Conservation (phyloP, 805 yeast genomes). For the Sugiyamaella boreocaroliniensis region DNA sequence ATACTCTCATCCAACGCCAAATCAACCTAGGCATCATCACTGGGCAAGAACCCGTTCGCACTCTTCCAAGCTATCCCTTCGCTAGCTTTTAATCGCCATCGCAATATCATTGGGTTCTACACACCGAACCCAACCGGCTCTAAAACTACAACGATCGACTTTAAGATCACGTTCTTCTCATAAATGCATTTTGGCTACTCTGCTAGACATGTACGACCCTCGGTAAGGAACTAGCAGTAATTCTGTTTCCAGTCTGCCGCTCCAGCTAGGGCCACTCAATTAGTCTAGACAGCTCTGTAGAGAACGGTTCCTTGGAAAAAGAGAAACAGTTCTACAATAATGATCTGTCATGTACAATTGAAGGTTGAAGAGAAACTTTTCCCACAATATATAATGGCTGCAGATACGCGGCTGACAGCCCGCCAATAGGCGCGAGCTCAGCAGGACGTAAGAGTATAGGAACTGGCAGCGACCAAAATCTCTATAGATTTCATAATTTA, state of each 20-base stretch:
- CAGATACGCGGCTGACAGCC: neutral
- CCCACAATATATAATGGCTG: neutral
- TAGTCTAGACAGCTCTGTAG: slow-evolving; percentile 22
- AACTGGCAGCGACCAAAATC: neutral
- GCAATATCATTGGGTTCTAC: too few species aligned
- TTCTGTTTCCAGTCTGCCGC: slow-evolving; percentile 24
- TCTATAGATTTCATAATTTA: neutral
- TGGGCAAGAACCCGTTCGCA: slow-evolving; percentile 11
- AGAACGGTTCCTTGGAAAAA: slow-evolving; percentile 11
- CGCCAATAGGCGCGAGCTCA: neutral
- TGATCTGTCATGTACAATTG: slow-evolving; percentile 19
- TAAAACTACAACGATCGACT: neutral
- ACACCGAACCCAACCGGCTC: too few species aligned
- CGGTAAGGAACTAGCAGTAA: slow-evolving; percentile 35
- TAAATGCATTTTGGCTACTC: neutral
- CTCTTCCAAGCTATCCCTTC: slow-evolving; percentile 40
- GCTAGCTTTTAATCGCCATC: slow-evolving; percentile 30
- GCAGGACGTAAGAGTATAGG: neutral
- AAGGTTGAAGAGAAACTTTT: slow-evolving; percentile 6
- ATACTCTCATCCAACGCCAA: slow-evolving; percentile 52
- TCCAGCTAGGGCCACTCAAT: slow-evolving; percentile 32
- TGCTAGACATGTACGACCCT: slow-evolving; percentile 26
- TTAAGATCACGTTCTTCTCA: neutral
- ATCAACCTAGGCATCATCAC: slow-evolving; percentile 46
- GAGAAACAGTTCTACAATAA: slow-evolving; percentile 20